Conservation (phyloP, 345 rosid genomes). For the Fremontodendron californicum region DNA sequence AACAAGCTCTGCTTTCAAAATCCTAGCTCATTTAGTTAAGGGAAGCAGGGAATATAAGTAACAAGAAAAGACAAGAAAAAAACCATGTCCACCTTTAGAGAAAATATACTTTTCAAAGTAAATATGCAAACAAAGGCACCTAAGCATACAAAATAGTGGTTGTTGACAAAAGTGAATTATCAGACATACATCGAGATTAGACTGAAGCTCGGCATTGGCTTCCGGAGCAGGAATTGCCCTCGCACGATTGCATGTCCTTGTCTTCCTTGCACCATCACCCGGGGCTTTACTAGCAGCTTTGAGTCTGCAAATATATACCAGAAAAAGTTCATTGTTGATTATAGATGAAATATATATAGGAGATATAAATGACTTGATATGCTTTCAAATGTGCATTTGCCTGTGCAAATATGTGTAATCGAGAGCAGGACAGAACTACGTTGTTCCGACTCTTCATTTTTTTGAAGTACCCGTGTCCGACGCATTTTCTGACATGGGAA, state of each 20-base stretch:
- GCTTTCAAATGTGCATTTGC: neutral
- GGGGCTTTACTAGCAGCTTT: constrained; percentile 76
- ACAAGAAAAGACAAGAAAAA: neutral
- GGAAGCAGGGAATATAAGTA: neutral
- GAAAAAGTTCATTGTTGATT: neutral
- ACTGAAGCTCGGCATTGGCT: constrained; percentile 93
- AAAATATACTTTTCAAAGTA: neutral
- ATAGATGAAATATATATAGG: neutral
- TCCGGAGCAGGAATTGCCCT: constrained; percentile 73
- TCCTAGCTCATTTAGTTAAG: neutral
- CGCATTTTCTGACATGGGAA: no score
- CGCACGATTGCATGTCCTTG: constrained; percentile 61
- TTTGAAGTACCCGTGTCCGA: no score
- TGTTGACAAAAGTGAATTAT: neutral
- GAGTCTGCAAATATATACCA: constrained; percentile 30
- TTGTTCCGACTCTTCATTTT: no score
- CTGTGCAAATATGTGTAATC: neutral
- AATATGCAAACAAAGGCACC: neutral
- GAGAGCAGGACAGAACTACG: neutral
- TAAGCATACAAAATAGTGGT: constrained; percentile 6
- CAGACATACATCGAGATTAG: constrained; percentile 77
- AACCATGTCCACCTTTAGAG: neutral
- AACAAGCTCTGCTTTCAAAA: neutral
- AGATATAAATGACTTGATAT: neutral
- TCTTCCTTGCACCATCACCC: constrained; percentile 69